Base-by-base conservation (phyloP, 2,329 filamentous ascomycete species). In the Monilinia fructicola region DNA sequence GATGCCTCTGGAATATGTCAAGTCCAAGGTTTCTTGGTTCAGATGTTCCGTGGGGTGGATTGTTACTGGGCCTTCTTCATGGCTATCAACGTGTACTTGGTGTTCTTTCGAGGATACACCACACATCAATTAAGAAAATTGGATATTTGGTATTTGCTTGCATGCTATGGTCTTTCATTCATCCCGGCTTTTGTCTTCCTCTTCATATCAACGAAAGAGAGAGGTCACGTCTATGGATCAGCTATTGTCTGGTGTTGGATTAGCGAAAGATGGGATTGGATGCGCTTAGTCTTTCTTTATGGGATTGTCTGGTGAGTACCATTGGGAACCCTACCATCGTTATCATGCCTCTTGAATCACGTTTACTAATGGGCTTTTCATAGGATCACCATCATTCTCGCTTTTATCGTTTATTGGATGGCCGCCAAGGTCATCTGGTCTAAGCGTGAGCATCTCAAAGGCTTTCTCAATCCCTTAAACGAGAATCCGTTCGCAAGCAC, bases 201-300 rank as follows among this genome's bases (percentile, higher is more conserved):
- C 42, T 82, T 85, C 65, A 75, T 85, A 53, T 75, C 79, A 52
- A 79, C 77, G 21, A 28, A 55, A 42, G 48, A 38, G 2, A 28
- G 42, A 6, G 69, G 69, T 7, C 68, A 74, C 56, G 72, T 74
- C 11, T 76, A 76, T 48, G 79, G 79, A n/a, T 78, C 76, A 4
- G 69, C 69, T 16, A 77, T 80, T n/a, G 76, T 94, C 35, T 94
- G 90, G 91, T 94, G 91, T 76, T 94, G 90, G 90, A 82, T 93
- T 23, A 80, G 82, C 4, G 74, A 79, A 4, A 78, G 84, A 7
- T 92, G 88, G 84, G 88, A 91, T 65, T 84, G 87, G 67, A 85
- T 91, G 77, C 88, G 91, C 28, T 86, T 93, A 67, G 85, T 85
- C 3, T 84, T 87, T 44, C 92, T 93, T 74, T 94, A 93, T 72